Percentiles rank a stretch among this genome's conserved stretches.
Evolutionary conservation across 768 basidiomycete species (phyloP).

Genomic region (Suillus plorans): DNA sequence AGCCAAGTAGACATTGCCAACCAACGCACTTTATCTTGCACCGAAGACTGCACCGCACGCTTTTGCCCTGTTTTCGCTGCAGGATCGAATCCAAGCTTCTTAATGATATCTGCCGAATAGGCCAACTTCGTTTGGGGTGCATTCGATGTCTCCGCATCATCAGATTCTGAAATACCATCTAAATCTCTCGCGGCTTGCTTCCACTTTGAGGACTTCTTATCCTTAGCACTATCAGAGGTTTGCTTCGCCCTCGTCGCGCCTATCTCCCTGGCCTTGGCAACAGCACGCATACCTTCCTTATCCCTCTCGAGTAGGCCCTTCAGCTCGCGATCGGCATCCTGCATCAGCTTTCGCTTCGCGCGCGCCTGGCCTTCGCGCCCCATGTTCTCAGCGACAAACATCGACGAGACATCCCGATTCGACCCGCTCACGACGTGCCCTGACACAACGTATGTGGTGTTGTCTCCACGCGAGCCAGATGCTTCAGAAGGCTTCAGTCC

Average conservation of each 20-base stretch:
- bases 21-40: slow-evolving; percentile 58
- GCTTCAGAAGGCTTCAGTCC: slow-evolving; percentile 62
- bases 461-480: slow-evolving; percentile 20
- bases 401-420: slow-evolving; percentile 28
- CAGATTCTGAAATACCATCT: slow-evolving; percentile 16
- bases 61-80: slow-evolving; percentile 52
- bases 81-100: slow-evolving; percentile 80
- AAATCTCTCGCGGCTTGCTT: slow-evolving; percentile 17
- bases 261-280: slow-evolving; percentile 59
- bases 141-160: slow-evolving; percentile 11
- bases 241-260: slow-evolving; percentile 27
- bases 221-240: slow-evolving; percentile 15
- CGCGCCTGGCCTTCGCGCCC: slow-evolving; percentile 81
- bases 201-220: slow-evolving; percentile 10
- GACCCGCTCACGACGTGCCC: slow-evolving; percentile 69
- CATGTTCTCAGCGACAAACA: slow-evolving; percentile 67
- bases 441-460: slow-evolving; percentile 76
- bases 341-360: slow-evolving; percentile 60
- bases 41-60: slow-evolving; percentile 36
- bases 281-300: slow-evolving; percentile 64
- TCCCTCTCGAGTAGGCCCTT: slow-evolving; percentile 62
- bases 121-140: slow-evolving; percentile 38
- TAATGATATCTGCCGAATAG: slow-evolving; percentile 68
- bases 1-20: not conserved
- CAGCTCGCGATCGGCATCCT: slow-evolving; percentile 62